Base-by-base conservation (phyloP, 768 basidiomycete species). In the Cantharellus cinnabarinus region DNA sequence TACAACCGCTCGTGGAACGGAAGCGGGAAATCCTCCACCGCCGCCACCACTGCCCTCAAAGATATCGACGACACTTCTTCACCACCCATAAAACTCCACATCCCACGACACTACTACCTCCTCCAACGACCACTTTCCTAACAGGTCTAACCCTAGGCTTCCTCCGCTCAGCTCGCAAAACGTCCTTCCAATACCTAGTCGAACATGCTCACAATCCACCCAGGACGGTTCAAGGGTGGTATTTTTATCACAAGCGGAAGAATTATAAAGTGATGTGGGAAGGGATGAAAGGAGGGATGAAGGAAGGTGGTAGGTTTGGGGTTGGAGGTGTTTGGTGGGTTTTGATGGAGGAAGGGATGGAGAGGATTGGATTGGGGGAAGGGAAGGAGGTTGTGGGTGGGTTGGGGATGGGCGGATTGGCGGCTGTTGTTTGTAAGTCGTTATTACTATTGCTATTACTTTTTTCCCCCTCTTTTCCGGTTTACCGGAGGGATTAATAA, bases 221-320 rank as follows among this genome's bases (percentile, higher is more conserved):
- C 29, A 82, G 71, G 64, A 94, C 90, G 39, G 77, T 89, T 60
- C 79, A 83, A 64, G 90, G 90, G 60, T 93, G 90, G 89, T 94
- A 91, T 70, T 85, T 89, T 65, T 93, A 94, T 79, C 85, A 89
- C 68, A 93, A 93, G 74, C 90, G 88, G 38, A 94, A 93, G 70
- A 93, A 93, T 73, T 93, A 91, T 74, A 75, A 79, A 64, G 79
- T 90, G 64, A 76, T 89, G 66, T 75, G 81, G 62, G 83, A 77
- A 0, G 89, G 77, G 4, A 67, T 91, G 67, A 79, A 77, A 65
- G 80, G 79, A 14, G 89, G 78, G 3, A 83, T 76, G 1, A 62
- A 63, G 59, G 79, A 86, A 56, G 82, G 55, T 29, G 44, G 68
- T 57, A 75, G 73, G 65, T 70, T 89, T 44, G 75, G 74, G 10